Conservation (phyloP, 495 filamentous ascomycete species). For the Penicillium canescens region DNA sequence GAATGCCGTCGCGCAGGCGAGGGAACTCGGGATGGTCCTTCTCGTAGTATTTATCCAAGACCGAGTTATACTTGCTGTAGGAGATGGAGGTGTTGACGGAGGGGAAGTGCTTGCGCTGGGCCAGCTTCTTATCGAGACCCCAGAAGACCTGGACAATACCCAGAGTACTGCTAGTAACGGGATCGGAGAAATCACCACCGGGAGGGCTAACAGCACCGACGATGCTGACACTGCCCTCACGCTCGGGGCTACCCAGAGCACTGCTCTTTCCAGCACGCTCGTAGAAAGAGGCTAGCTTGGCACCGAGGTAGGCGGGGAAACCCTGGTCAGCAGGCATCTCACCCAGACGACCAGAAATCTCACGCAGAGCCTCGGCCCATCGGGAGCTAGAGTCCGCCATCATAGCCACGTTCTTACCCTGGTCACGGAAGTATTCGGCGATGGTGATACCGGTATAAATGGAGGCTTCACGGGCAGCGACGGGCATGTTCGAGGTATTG, state of each 20-base stretch:
- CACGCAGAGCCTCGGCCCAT: slow-evolving; percentile 98
- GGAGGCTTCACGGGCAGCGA: slow-evolving; percentile 96
- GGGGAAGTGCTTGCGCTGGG: slow-evolving; percentile 98
- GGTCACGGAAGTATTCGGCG: slow-evolving; percentile 97
- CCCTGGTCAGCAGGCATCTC: slow-evolving; percentile 99
- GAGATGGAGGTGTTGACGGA: slow-evolving; percentile 95
- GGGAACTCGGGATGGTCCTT: slow-evolving; percentile 94
- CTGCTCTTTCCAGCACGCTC: slow-evolving; percentile 90
- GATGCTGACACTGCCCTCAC: slow-evolving; percentile 91
- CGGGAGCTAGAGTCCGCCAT: slow-evolving; percentile 99
- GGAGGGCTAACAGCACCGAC: slow-evolving; percentile 97
- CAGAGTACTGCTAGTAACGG: slow-evolving; percentile 90
- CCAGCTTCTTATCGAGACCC: slow-evolving; percentile 99
- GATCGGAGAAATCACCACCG: slow-evolving; percentile 98
- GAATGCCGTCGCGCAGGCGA: slow-evolving; percentile 84
- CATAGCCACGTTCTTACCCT: slow-evolving; percentile 98
- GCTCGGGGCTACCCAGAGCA: slow-evolving; percentile 82
- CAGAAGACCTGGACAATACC: slow-evolving; percentile 99
- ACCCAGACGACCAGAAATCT: slow-evolving; percentile 97
- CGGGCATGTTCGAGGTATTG: slow-evolving; percentile 99
- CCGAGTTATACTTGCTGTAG: slow-evolving; percentile 93
- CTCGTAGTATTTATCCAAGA: slow-evolving; percentile 90
- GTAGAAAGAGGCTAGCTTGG: slow-evolving; percentile 98
- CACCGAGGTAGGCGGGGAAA: slow-evolving; percentile 96
- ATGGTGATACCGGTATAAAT: slow-evolving; percentile 99